Conservation (phyloP, 495 filamentous ascomycete species). For the Podospora comata region DNA sequence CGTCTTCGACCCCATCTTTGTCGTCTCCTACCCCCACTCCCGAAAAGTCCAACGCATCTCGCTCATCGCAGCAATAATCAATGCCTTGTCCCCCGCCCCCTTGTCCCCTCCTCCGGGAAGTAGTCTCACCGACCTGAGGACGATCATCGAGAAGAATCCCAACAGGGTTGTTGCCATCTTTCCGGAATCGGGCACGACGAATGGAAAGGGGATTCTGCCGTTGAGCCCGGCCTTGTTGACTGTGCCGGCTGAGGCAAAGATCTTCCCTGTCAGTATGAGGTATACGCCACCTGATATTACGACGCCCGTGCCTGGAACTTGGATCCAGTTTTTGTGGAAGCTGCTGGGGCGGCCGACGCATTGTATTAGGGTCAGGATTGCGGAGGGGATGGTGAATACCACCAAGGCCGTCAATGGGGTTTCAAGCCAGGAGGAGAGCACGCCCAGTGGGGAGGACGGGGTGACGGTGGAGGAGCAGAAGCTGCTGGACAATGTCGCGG, state of each 20-base stretch:
- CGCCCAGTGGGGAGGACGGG: conserved; percentile 34
- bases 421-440: conserved; percentile 36
- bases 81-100: conserved; percentile 62
- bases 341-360: conserved; percentile 83
- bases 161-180: conserved; percentile 76
- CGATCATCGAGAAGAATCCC: conserved; percentile 65
- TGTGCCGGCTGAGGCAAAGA: conserved; percentile 58
- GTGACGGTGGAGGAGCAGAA: conserved; percentile 56
- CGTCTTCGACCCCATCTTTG: conserved; percentile 95
- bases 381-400: conserved; percentile 57
- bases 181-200: conserved; percentile 90
- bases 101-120: conserved; percentile 39
- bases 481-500: conserved; percentile 70
- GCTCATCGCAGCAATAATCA: conserved; percentile 67
- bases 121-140: conserved; percentile 55
- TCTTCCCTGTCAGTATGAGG: conserved; percentile 85
- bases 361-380: conserved; percentile 85
- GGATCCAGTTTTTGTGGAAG: conserved; percentile 73
- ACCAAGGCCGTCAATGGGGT: conserved; percentile 30
- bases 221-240: conserved; percentile 70
- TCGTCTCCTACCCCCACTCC: conserved; percentile 69
- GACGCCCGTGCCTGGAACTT: conserved; percentile 76
- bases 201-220: conserved; percentile 84
- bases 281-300: conserved; percentile 88
- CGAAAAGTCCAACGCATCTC: conserved; percentile 71